Evolutionary conservation across 495 filamentous ascomycete species (phyloP).

Genomic region (Talaromyces nanjingensis): DNA sequence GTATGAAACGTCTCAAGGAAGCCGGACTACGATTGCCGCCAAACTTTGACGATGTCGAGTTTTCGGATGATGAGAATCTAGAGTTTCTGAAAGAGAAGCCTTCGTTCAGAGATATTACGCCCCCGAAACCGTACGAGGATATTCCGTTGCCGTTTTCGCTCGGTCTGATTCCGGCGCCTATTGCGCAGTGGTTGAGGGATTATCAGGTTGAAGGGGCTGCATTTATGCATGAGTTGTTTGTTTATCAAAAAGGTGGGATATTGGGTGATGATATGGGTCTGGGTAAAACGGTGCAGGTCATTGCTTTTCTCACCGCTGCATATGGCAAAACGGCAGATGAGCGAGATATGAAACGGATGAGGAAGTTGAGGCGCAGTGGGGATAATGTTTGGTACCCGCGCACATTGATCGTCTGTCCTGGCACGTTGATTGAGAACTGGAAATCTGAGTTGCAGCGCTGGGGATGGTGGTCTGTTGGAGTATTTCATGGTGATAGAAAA

Average conservation of each 20-base stretch:
- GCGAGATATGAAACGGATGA: conserved; percentile 82
- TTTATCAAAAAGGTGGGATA: conserved; percentile 87
- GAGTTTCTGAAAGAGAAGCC: conserved; percentile 61
- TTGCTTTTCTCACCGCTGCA: conserved; percentile 84
- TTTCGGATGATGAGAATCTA: conserved; percentile 75
- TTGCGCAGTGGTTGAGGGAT: conserved; percentile 86
- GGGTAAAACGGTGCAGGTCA: conserved; percentile 95
- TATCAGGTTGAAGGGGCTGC: conserved; percentile 84
- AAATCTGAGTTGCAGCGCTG: conserved; percentile 74
- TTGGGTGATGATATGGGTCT: conserved; percentile 96
- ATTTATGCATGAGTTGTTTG: conserved; percentile 84
- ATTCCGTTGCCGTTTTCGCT: conserved; percentile 67
- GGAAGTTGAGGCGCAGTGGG: conserved; percentile 65
- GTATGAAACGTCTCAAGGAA: conserved; percentile 50
- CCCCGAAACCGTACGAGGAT: conserved; percentile 64
- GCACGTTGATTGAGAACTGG: conserved; percentile 87
- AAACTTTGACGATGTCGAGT: conserved; percentile 71
- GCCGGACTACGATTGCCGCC: conserved; percentile 74
- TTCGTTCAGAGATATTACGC: conserved; percentile 53
- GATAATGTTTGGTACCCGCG: conserved; percentile 72
- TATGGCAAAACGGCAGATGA: conserved; percentile 95
- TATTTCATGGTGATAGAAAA: conserved; percentile 72
- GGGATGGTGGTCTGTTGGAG: conserved; percentile 92
- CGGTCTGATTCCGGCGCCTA: conserved; percentile 80
- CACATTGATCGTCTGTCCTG: conserved; percentile 82